Base-by-base conservation (phyloP, 768 basidiomycete genomes). In the Mycena maculata region DNA sequence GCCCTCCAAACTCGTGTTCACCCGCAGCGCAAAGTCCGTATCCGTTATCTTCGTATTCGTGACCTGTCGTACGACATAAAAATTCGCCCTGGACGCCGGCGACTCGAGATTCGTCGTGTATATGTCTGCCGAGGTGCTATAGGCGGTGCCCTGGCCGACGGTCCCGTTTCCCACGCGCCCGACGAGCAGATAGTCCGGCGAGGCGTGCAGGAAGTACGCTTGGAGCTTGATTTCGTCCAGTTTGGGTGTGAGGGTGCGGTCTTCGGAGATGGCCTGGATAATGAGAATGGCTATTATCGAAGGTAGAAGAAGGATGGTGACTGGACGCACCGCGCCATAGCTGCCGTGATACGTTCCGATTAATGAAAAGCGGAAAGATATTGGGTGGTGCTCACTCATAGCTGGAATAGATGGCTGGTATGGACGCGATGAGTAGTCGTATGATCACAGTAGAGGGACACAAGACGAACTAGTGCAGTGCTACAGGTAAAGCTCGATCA, bases 141-240 rank as follows among this genome's bases (percentile, higher is more conserved):
- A 77, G 12, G 78, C 73, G 3, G 80, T 80, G 12, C 79, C 77
- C 18, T 66, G 69, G 15, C 83, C 84, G 16, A 80, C 78, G 47
- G 79, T 83, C 22, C 84, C 85, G 64, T 88, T 83, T 2, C 88
- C 88, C 20, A 90, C 80, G 73, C 86, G 81, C 56, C 89, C 85
- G 3, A 90, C 92, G 74, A 89, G 85, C 67, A 86, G 82, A 73
- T 92, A 89, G 60, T 88, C 87, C 0, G 86, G 86, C 5, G 88
- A 87, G 36, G 87, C 87, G 42, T 90, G 86, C 15, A 92, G 78
- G 79, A 92, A 92, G 30, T 89, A 81, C 8, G 82, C 84, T 69
- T 92, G 84, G 27, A 86, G 83, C 73, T 91, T 92, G 39, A 92
- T 80, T 63, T 92, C 91, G 45, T 84, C 78, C 69, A 86, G 85